Base-by-base conservation (phyloP, 768 basidiomycete species). In the Dacryopinax spathularia region DNA sequence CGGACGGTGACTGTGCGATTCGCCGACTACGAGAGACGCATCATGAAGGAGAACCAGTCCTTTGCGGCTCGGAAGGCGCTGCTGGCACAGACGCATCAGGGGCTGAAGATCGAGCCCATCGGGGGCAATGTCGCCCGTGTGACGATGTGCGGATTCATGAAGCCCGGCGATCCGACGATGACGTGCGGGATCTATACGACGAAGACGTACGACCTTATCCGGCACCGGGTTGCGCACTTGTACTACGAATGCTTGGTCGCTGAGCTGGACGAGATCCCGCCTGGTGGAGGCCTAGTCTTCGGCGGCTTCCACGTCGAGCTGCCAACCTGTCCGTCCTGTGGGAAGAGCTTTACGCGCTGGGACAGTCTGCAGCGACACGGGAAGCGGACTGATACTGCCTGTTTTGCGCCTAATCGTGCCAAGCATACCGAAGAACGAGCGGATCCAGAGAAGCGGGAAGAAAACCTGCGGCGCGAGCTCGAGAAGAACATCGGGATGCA, bases 291-390 rank as follows among this genome's bases (percentile, higher is more conserved):
- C 5, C 48, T 56, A 13, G 48, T 56, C 25, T 56, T 56, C 18
- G 48, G 48, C 48, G 48, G 48, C 9, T 56, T 56, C 48, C 48
- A 56, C 29, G 48, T 56, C 48, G 48, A 56, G 48, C 48, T 56
- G 5, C 48, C 48, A 4, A 56, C 48, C 25, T 56, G 48, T 18
- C 5, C 48, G 5, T 27, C 48, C 10, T 56, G 48, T 29, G 48
- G 48, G 10, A 56, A 56, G 48, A 56, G 25, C 13, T 56, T 56
- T 20, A 56, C 48, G 13, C 48, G 48, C 3, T 56, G 31, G 25
- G 48, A 56, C 48, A 56, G 48, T 29, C 29, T 56, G 48, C 48
- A 56, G 18, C 48, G 48, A 20, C 48, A 56, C 29, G 48, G 48
- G 25, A 56, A 56, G 48, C 48, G 48, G 25, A 56, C 48, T 22